These are phyloP conservation scores for Acanthamoeba sp. DNA, from an alignment of 208 protist genomes.

Conservation along the genomic window DNA sequence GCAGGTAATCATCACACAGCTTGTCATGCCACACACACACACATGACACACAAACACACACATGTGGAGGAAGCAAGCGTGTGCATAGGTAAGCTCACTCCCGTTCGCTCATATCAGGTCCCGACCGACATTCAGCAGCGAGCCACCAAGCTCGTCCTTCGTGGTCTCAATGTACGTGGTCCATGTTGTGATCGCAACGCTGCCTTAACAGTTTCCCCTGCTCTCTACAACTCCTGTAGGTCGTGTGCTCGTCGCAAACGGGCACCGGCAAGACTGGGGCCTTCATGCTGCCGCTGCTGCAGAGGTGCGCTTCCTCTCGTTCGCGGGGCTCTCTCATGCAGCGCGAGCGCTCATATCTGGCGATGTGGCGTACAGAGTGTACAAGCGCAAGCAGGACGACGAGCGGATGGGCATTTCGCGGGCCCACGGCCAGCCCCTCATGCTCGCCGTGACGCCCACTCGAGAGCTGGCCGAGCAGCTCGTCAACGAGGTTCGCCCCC, in stretches of 20 bases:
- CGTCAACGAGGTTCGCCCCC: conserved; percentile 19
- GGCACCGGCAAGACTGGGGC: conserved; percentile 76
- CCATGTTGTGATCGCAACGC: not conserved
- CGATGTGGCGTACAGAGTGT: not conserved
- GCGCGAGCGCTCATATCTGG: too few relatives aligned
- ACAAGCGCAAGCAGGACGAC: conserved; percentile 42
- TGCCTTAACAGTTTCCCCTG: not conserved
- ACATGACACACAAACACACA: not conserved
- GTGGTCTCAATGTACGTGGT: not conserved
- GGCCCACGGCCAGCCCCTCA: conserved; percentile 2
- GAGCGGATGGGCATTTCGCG: conserved; percentile 16
- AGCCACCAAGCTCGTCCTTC: conserved; percentile 23
- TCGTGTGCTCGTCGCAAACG: conserved; percentile 70
- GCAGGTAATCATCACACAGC: not conserved
- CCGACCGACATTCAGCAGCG: conserved; percentile 25
- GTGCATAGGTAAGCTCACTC: not conserved
- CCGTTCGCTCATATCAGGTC: not conserved
- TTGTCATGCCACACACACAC: not conserved
- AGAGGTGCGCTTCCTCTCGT: not conserved
- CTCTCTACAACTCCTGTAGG: not conserved
- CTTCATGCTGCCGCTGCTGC: conserved; percentile 68
- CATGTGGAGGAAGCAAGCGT: too few relatives aligned
- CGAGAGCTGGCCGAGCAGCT: conserved; percentile 73
- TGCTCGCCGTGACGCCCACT: conserved; percentile 65
- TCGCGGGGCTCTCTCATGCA: too few relatives aligned